Evolutionary conservation across 306 rosid genomes (phyloP), one percentile per base, ranked within the genome.

Genomic region (Casuarina glauca): DNA sequence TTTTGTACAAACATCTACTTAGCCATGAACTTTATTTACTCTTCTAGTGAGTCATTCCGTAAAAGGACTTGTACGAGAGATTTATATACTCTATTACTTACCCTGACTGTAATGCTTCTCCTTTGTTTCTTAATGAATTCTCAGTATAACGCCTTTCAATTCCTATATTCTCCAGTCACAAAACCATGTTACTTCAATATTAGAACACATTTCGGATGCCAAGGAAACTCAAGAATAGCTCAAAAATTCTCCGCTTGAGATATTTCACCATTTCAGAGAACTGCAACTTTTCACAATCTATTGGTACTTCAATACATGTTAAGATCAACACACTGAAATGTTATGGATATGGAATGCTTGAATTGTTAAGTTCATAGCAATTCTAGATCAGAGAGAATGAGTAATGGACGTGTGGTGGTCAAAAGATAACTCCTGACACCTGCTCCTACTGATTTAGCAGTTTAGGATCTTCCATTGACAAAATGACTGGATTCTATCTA

Each of bases 401-500:
- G n/a, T n/a, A n/a, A n/a, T n/a, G n/a, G n/a, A n/a, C n/a, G n/a
- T n/a, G n/a, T 66, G 17, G 3, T 39, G 49, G 8, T 3, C 6
- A 39, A 17, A 66, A 66, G 20, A 5, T 41, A 66, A 19, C 9
- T 6, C 49, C 41, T 26, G 20, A 8, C 49, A 41, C 12, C 36
- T 42, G n/a, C n/a, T n/a, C n/a, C n/a, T n/a, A n/a, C 32, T 6
- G 15, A 48, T 32, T 66, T 66, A 66, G 50, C 49, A 42, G 17
- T 66, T 41, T 66, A 41, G 71, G 50, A 66, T 66, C 6, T 8
- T 38, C 72, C 72, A 19, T 39, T 20, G 44, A 64, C 74, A 10
- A 66, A 9, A 52, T 78, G 76, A 55, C 62, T 41, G 16, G 41
- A 74, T 64, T 46, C 44, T 72, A 58, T 49, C 77, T 36, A n/a